Evolutionary conservation across 2,329 filamentous ascomycete species (phyloP), one percentile per base, ranked within the genome.

Genomic region (Cercospora sesami): DNA sequence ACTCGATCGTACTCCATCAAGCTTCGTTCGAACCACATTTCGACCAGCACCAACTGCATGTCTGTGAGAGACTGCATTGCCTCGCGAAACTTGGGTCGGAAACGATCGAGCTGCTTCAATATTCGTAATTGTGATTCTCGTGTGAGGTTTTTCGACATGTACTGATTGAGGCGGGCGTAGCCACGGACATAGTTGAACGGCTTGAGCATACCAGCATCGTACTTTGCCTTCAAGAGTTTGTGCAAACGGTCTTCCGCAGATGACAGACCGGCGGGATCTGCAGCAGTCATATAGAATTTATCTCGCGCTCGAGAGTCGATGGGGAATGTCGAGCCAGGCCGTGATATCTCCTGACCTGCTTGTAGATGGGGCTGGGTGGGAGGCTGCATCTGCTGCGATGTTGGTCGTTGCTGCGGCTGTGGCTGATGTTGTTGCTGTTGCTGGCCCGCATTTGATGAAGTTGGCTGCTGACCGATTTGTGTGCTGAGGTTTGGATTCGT

Each of bases 151-250:
- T 89, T 88, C 76, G 97, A 93, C 85, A 99, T 94, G 79, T 97
- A 99, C 70, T 90, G 89, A 71, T 93, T 92, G 59, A 99, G 83
- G 33, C 93, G 88, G 10, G 93, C 91, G 79, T 99, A 99, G 12
- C 95, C 95, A 76, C 96, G 96, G 74, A 98, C 92, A 79, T 99
- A 99, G 82, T 98, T 98, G 85, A 99, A 99, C 1, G 95, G 95
- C 77, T 94, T 95, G 67, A 99, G 84, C 76, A 99, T 85, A 1
- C 95, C 95, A 0, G 95, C 95, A 73, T 98, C 94, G 80, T 97
- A 96, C 80, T 99, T 99, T 71, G 95, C 95, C 78, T 91, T 92
- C 66, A 99, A 87, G 6, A 99, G 87, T 74, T 95, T 93, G 76
- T 94, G 91, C 92, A 99, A 97, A 68, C 95, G 91, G 79, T 97